Conservation (phyloP, 2,329 filamentous ascomycete species). For the Fusarium sp. region DNA sequence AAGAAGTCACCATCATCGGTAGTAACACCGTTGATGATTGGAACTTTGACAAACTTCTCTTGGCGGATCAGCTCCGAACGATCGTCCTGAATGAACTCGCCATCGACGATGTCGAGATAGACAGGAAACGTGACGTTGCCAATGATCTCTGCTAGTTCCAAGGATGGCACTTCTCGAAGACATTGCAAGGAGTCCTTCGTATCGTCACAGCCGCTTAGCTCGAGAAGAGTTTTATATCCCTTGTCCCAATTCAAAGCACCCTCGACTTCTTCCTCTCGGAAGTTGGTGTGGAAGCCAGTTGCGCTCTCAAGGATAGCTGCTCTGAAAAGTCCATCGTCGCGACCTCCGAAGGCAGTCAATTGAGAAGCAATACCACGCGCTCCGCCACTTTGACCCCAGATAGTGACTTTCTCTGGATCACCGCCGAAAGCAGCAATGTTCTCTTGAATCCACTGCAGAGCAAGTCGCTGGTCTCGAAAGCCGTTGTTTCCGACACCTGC, state of each 20-base stretch:
- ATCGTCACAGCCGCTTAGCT: not conserved
- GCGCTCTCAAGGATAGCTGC: slow-evolving; percentile 33
- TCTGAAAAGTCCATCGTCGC: slow-evolving; percentile 24
- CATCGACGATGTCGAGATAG: slow-evolving; percentile 26
- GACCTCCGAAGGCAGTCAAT: slow-evolving; percentile 23
- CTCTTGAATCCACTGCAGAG: slow-evolving; percentile 28
- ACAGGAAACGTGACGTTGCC: slow-evolving; percentile 30
- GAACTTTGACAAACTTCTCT: slow-evolving; percentile 20
- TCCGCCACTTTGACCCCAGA: slow-evolving; percentile 37
- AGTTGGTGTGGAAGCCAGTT: slow-evolving; percentile 25
- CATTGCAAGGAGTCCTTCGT: slow-evolving; percentile 10
- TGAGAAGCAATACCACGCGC: slow-evolving; percentile 28
- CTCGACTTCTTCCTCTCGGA: slow-evolving; percentile 8
- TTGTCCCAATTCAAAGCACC: slow-evolving; percentile 6
- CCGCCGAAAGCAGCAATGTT: slow-evolving; percentile 32
- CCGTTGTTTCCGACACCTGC: slow-evolving; percentile 26
- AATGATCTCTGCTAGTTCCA: slow-evolving; percentile 12
- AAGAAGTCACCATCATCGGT: slow-evolving; percentile 30
- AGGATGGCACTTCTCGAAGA: slow-evolving; percentile 24
- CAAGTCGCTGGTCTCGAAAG: slow-evolving; percentile 33
- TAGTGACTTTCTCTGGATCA: slow-evolving; percentile 21
- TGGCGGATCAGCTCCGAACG: slow-evolving; percentile 20
- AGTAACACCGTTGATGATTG: slow-evolving; percentile 12
- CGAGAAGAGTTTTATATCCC: slow-evolving; percentile 14
- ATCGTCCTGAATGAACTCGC: slow-evolving; percentile 21